Evolutionary conservation across 257 asterid species (phyloP).

Genomic region (Rehmannia glutinosa): DNA sequence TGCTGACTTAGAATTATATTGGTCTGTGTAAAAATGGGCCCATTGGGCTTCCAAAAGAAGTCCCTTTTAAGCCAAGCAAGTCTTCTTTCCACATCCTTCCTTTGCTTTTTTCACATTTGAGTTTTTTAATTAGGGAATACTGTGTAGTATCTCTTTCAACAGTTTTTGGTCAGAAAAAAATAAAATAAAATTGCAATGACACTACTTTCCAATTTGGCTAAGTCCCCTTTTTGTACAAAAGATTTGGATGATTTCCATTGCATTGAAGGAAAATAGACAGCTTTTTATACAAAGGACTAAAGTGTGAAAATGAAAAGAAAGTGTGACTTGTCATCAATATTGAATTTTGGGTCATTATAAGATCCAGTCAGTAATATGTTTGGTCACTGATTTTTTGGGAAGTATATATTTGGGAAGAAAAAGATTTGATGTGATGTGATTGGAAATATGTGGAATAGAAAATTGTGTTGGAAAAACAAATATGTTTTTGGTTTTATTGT

Average conservation of each 20-base stretch:
- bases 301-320: not conserved
- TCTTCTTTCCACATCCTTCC: conserved; percentile 20
- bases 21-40: not conserved
- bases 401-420: too few species aligned
- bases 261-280: not conserved
- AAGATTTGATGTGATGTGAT: too few species aligned
- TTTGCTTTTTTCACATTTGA: conserved; percentile 1
- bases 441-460: too few species aligned
- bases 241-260: not conserved
- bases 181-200: not conserved
- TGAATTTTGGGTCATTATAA: not conserved
- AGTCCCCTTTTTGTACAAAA: not conserved
- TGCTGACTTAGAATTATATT: not conserved
- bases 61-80: conserved; percentile 27
- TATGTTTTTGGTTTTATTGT: too few species aligned
- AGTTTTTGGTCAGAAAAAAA: conserved; percentile 20
- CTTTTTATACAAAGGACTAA: not conserved
- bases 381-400: too few species aligned
- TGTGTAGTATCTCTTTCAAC: conserved; percentile 10
- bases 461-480: too few species aligned
- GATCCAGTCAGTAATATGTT: not conserved
- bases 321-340: not conserved
- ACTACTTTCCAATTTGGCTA: not conserved
- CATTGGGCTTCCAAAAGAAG: not conserved
- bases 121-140: not conserved